Conservation (phyloP, 352 stramenopile species). For the Albugo laibachii region DNA sequence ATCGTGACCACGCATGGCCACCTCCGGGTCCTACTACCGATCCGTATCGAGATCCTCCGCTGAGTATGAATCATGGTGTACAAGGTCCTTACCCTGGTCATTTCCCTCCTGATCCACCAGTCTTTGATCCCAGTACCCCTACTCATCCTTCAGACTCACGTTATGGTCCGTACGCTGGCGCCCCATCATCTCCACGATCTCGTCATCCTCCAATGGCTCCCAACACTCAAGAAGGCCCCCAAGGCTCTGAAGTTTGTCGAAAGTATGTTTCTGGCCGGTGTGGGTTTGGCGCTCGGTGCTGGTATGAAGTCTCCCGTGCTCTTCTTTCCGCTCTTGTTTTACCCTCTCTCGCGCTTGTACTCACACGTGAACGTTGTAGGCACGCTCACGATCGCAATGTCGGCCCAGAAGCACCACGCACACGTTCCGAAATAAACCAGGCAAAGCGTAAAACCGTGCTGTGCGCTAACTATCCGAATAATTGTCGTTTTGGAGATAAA, state of each 20-base stretch:
- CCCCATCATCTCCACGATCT: no score
- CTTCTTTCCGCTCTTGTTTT: conserved; percentile 5
- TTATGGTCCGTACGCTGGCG: no score
- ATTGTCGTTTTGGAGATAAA: conserved; percentile 65
- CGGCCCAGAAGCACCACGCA: conserved; percentile 1
- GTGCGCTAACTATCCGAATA: conserved; percentile 55
- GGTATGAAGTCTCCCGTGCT: conserved; percentile 20
- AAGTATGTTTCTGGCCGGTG: conserved; percentile 49
- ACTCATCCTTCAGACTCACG: no score
- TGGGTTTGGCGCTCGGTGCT: conserved; percentile 64
- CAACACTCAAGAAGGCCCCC: conserved; percentile 15
- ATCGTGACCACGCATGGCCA: no score
- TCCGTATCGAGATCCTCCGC: no score
- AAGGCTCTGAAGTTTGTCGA: conserved; percentile 41
- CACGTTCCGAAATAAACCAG: conserved; percentile 20
- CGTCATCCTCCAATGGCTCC: not conserved
- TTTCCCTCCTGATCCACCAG: no score
- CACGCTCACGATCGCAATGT: not conserved
- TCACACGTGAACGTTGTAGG: not conserved
- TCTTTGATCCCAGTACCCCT: no score
- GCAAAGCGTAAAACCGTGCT: conserved; percentile 49
- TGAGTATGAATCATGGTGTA: no score
- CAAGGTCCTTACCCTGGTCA: no score
- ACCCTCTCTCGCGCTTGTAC: not conserved
- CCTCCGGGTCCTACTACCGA: no score